Percentiles rank a stretch among this genome's conserved stretches.
These are phyloP conservation scores for Ceratocystis huliohia DNA, from an alignment of 2,329 filamentous ascomycete genomes.

Conservation along the genomic window DNA sequence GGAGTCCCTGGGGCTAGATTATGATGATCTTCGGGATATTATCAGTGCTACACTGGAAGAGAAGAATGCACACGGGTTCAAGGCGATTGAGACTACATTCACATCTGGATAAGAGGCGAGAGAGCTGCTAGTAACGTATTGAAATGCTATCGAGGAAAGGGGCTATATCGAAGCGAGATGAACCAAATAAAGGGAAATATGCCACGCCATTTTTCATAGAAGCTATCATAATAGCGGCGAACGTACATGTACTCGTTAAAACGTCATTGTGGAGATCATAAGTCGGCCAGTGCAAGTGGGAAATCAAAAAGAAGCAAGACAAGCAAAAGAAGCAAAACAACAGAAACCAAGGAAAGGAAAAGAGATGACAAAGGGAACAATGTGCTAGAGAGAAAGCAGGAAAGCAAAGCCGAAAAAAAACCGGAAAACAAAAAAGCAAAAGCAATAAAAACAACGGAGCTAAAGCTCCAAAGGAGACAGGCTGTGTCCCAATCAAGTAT, in stretches of 20 bases:
- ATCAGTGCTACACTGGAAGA: background rate
- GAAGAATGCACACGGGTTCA: background rate
- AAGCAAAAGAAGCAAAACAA: background rate
- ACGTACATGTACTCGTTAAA: background rate
- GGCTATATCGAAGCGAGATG: background rate
- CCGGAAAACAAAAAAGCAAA: background rate
- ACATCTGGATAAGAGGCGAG: background rate
- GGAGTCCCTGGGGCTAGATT: conserved; percentile 18
- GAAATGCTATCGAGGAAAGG: background rate
- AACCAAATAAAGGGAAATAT: background rate
- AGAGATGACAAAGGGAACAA: background rate
- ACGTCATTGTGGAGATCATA: conserved; percentile 2
- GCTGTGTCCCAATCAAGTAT: background rate
- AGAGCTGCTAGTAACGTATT: background rate
- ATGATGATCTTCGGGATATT: conserved; percentile 27
- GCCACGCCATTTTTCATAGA: background rate
- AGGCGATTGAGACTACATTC: background rate
- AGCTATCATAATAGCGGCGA: conserved; percentile 6
- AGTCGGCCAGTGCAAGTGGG: background rate
- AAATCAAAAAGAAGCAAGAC: background rate
- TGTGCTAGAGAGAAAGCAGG: background rate
- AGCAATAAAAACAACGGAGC: background rate
- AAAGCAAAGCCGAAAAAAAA: background rate
- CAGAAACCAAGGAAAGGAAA: conserved; percentile 2
- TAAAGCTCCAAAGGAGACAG: conserved; percentile 1